phyloP scores from a whole-genome alignment of 495 filamentous ascomycete genomes.

The Penicillium arizonense region DNA sequence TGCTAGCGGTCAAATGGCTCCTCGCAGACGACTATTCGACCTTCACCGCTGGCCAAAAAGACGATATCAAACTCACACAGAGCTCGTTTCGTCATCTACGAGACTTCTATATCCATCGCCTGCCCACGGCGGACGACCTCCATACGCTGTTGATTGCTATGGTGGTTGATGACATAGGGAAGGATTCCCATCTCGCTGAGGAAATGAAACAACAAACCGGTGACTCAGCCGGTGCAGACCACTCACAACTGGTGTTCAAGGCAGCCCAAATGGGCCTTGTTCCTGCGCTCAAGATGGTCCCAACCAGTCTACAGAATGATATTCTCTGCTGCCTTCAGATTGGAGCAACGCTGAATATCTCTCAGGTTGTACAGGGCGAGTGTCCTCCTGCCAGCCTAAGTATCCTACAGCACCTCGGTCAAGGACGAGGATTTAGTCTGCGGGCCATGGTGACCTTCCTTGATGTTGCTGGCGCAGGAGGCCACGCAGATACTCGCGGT shows the following conservation, averaged over 20 bases:
- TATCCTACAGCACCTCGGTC: conserved; percentile 16
- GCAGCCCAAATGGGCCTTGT: conserved; percentile 25
- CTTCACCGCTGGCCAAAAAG: conserved; percentile 21
- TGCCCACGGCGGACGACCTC: conserved; percentile 10
- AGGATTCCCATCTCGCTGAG: conserved; percentile 30
- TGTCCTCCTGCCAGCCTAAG: conserved; percentile 25
- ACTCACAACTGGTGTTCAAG: conserved; percentile 28
- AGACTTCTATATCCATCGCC: not conserved
- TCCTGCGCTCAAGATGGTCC: conserved; percentile 11
- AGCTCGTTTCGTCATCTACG: conserved; percentile 8
- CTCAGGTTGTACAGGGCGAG: conserved; percentile 35
- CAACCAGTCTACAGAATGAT: conserved; percentile 6
- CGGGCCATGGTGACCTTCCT: conserved; percentile 31
- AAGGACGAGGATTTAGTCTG: conserved; percentile 26
- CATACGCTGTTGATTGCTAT: conserved; percentile 31
- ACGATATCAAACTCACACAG: not conserved
- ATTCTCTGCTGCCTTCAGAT: conserved; percentile 38
- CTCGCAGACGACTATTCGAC: conserved; percentile 25
- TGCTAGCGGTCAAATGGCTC: conserved; percentile 35
- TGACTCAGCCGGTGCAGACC: conserved; percentile 13
- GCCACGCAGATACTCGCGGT: conserved; percentile 30
- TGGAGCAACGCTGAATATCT: conserved; percentile 41
- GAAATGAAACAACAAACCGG: not conserved
- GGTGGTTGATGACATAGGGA: conserved; percentile 41
- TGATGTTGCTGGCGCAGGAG: conserved; percentile 37